Evolutionary conservation across 2,329 filamentous ascomycete species (phyloP).

Genomic region (Colletotrichum brevisporum): DNA sequence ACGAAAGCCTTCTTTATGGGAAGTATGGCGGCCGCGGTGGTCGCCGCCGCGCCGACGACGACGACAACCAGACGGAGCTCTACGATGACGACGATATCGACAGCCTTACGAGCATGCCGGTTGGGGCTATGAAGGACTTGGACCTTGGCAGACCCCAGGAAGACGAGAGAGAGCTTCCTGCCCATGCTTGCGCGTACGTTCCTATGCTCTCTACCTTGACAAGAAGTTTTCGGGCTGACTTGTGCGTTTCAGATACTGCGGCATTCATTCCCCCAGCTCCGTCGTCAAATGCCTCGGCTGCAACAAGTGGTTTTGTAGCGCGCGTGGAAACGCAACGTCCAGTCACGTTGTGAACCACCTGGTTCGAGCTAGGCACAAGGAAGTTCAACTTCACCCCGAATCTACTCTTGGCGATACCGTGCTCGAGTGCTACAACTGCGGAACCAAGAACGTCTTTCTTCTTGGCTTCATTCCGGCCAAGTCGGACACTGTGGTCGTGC

Average conservation of each 20-base stretch:
- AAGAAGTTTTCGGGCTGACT: not conserved
- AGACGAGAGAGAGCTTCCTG: constrained; percentile 90
- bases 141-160: constrained; percentile 70
- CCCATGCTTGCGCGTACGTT: constrained; percentile 95
- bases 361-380: constrained; percentile 96
- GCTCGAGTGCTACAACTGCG: constrained; percentile 98
- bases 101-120: constrained; percentile 83
- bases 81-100: constrained; percentile 87
- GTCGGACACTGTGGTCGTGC: constrained; percentile 96
- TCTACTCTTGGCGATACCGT: constrained; percentile 96
- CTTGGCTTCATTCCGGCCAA: constrained; percentile 99
- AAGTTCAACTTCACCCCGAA: constrained; percentile 95
- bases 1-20: constrained; percentile 85
- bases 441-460: constrained; percentile 98
- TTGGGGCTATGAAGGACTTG: constrained; percentile 80
- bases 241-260: constrained; percentile 80
- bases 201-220: constrained; percentile 27
- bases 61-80: constrained; percentile 88
- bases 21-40: constrained; percentile 73
- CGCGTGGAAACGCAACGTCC: constrained; percentile 94
- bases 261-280: constrained; percentile 94
- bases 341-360: constrained; percentile 99
- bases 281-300: constrained; percentile 97
- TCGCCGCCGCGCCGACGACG: constrained; percentile 84
- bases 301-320: constrained; percentile 99